Conservation (phyloP, 305 asterid genomes). For the Striga hermonthica region DNA sequence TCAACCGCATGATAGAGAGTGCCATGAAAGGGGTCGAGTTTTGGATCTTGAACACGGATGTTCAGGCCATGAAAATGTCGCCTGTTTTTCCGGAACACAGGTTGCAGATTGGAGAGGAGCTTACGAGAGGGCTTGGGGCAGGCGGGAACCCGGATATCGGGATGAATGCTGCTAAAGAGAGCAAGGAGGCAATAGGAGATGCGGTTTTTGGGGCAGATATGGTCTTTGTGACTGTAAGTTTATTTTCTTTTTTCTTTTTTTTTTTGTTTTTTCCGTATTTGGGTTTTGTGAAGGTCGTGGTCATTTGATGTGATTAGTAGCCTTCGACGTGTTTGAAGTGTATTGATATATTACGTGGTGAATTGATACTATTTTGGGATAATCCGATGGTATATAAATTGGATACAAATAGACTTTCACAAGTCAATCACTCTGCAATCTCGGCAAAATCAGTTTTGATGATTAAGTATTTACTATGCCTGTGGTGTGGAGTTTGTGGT, state of each 20-base stretch:
- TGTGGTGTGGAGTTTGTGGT: too few species aligned
- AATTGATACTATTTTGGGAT: too few species aligned
- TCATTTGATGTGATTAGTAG: too few species aligned
- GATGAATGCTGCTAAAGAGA: slow-evolving; percentile 85
- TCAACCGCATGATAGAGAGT: slow-evolving; percentile 79
- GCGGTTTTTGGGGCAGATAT: slow-evolving; percentile 85
- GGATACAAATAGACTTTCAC: too few species aligned
- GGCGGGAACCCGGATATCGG: slow-evolving; percentile 98
- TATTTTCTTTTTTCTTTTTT: neutral
- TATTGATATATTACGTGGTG: too few species aligned
- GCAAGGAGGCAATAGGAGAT: slow-evolving; percentile 71
- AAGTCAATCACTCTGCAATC: too few species aligned
- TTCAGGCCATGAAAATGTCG: slow-evolving; percentile 86
- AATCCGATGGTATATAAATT: too few species aligned
- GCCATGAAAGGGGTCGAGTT: slow-evolving; percentile 91
- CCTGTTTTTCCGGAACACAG: slow-evolving; percentile 68
- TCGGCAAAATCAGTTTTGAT: too few species aligned
- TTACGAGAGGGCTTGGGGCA: slow-evolving; percentile 96
- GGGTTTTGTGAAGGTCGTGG: too few species aligned
- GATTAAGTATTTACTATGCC: too few species aligned
- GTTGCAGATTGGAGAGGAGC: slow-evolving; percentile 85
- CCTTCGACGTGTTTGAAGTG: too few species aligned
- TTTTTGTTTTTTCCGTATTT: slow-evolving; percentile 10
- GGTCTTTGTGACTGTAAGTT: slow-evolving; percentile 88
- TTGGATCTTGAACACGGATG: slow-evolving; percentile 94